Base-by-base conservation (phyloP, 2,329 filamentous ascomycete species). In the Sporothrix variecibatus region DNA sequence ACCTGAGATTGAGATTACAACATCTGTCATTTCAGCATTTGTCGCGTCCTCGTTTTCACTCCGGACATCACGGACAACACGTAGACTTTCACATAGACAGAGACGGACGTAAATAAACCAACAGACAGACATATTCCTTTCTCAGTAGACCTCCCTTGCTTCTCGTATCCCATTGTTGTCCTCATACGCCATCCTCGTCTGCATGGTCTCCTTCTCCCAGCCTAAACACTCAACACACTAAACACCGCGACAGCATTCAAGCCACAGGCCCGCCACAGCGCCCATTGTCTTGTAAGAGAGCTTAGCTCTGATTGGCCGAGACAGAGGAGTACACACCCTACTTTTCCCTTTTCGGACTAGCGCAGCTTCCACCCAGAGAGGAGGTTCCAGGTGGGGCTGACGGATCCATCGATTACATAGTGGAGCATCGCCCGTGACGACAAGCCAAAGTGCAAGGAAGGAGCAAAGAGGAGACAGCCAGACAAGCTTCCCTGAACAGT, bases 401-500 rank as follows among this genome's bases (percentile, higher is more conserved):
- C 69, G 28, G 72, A 17, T 23, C 56, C 53, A 12, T 46, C 34
- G 43, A 49, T 26, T 64, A 34, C 28, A 34, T 23, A 38, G 72
- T 73, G 64, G 73, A 72, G 69, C 49, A 73, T 73, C 69, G 62
- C 74, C 64, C 74, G 74, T 75, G 74, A 73, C 74, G 74, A 73
- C 74, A 72, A 46, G 67, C 26, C 43, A 71, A 34, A 34, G 1
- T 34, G 26, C 34, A 26, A 3, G 28, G 9, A 15, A 8, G 56
- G n/a, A 31, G 34, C 15, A 51, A 38, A 40, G 20, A 43, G n/a
- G 23, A 65, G 38, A 38, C 28, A 62, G 28, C 28, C n/a, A 34
- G 9, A 23, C 56, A 34, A 34, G 34, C 34, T 34, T 34, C 34
- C 8, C 34, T 34, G 8, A 34, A 34, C 23, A 15, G 11, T 12